phyloP scores from a whole-genome alignment of 257 asterid species.

The Thymus quinquecostatus region DNA sequence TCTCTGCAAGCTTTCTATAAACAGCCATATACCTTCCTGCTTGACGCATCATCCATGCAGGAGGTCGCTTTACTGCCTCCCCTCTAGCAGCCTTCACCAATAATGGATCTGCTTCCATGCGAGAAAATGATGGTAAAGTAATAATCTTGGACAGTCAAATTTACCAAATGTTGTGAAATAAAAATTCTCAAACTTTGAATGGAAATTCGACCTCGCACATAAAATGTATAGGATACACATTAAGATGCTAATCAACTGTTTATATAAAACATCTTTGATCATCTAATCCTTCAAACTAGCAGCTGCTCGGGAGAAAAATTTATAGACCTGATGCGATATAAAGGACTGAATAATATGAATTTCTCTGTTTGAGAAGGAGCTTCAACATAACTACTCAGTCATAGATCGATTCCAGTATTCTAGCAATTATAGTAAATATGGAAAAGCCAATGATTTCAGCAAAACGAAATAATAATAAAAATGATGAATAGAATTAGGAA shows the following conservation, averaged over 20 bases:
- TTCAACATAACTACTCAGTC: not conserved
- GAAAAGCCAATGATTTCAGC: not conserved
- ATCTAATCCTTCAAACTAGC: no score
- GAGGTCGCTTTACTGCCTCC: constrained; percentile 78
- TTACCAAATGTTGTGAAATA: no score
- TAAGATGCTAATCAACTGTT: no score
- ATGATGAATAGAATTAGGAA: constrained; percentile 15
- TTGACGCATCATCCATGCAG: constrained; percentile 99
- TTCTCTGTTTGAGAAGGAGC: not conserved
- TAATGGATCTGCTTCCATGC: constrained; percentile 68
- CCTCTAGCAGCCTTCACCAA: constrained; percentile 97
- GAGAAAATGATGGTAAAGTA: not conserved
- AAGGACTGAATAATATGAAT: no score
- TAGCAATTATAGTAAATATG: constrained; percentile 13
- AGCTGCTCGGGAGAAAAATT: no score
- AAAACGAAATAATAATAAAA: not conserved
- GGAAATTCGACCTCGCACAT: no score
- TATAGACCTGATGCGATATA: no score
- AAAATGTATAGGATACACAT: no score
- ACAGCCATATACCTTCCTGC: constrained; percentile 98
- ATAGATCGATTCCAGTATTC: constrained; percentile 10
- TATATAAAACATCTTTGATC: no score
- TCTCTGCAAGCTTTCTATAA: constrained; percentile 94
- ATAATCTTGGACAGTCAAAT: no score
- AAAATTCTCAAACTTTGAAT: no score